Base-by-base conservation (phyloP, 2,329 filamentous ascomycete species). In the Fonsecaea pedrosoi region DNA sequence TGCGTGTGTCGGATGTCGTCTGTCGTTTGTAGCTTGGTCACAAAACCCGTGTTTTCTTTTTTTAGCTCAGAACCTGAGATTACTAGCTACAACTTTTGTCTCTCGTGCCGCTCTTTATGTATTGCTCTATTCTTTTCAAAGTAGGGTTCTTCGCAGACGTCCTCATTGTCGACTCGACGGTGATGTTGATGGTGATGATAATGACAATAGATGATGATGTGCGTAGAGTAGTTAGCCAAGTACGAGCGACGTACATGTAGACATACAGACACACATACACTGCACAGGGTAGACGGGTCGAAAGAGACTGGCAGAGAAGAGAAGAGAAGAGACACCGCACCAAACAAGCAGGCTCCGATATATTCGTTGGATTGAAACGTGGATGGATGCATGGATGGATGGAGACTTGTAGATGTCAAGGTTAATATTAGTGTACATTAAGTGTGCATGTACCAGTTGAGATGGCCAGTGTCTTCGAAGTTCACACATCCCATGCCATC, bases 61-160 rank as follows among this genome's bases (percentile, higher is more conserved):
- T 55, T n/a, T 30, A 42, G 40, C 54, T 54, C 15, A 34, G 13
- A 25, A 61, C 59, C 59, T 61, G 59, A 54, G 54, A 61, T 61
- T 61, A 61, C 59, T 61, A 61, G 59, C 25, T 21, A 40, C 15
- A 37, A 25, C 15, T 37, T 15, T 61, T 54, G 53, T 60, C 32
- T 21, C 54, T 48, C 32, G 32, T 61, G 18, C 50, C 21, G 4
- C 30, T 30, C 50, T 4, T 32, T 54, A 54, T 25, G 25, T 25
- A 25, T 25, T 25, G 25, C 25, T 25, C 25, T 25, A 25, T 25
- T 25, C 25, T 25, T 25, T 25, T 25, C 25, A 25, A 25, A 25
- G 25, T 25, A 25, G 25, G 25, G 25, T 1, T 25, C 25, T 25
- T 25, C 25, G 25, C 2, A 25, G 25, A 25, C 25, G 25, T 40